These are phyloP conservation scores for Candida sp. DNA, from an alignment of 1,139 yeast genomes.

Conservation along the genomic window DNA sequence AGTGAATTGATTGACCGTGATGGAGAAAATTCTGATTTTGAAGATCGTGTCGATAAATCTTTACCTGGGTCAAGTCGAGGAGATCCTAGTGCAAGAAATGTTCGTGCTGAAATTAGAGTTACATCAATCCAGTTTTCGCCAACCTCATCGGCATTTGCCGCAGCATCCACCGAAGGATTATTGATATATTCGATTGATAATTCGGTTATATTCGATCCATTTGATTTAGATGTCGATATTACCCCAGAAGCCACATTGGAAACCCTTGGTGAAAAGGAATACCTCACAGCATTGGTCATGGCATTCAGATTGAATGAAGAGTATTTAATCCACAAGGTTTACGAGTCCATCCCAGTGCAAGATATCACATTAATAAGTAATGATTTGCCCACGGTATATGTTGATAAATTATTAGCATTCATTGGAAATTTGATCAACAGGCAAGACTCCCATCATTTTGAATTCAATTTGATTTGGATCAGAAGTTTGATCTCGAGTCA, in stretches of 20 bases:
- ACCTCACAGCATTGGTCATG: constrained; percentile 82
- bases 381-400: constrained; percentile 75
- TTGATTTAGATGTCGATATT: constrained; percentile 88
- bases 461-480: constrained; percentile 82
- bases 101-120: constrained; percentile 79
- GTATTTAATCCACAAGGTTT: constrained; percentile 67
- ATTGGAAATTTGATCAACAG: constrained; percentile 63
- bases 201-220: constrained; percentile 81
- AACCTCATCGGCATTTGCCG: constrained; percentile 87
- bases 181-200: constrained; percentile 79
- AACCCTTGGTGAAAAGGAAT: constrained; percentile 65
- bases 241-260: constrained; percentile 77
- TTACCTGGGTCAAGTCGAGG: constrained; percentile 92
- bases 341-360: constrained; percentile 68
- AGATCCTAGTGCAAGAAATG: constrained; percentile 76
- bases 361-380: constrained; percentile 66
- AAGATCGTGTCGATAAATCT: constrained; percentile 70
- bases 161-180: constrained; percentile 94
- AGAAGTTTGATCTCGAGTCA: constrained; percentile 64
- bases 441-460: constrained; percentile 75
- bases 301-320: constrained; percentile 88
- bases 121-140: constrained; percentile 82
- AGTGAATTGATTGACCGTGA: constrained; percentile 76
- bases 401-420: constrained; percentile 63
- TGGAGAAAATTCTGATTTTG: constrained; percentile 85